These are phyloP conservation scores for Fusarium chaquense DNA, from an alignment of 2,329 filamentous ascomycete species.

Conservation along the genomic window DNA sequence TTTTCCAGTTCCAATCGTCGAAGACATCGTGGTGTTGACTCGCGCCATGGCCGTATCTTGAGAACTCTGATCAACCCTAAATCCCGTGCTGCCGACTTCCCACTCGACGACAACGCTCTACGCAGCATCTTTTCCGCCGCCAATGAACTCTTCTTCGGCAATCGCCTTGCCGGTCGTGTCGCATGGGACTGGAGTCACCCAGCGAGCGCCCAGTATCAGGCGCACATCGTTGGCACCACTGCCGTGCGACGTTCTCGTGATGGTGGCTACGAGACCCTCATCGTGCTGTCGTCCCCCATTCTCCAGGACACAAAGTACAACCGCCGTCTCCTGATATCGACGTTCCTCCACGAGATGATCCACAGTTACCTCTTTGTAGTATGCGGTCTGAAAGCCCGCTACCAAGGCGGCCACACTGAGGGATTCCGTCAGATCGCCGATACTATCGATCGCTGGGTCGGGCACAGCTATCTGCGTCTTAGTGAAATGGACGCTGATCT, in stretches of 20 bases:
- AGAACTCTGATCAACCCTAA: slow-evolving; percentile 67
- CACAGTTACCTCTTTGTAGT: slow-evolving; percentile 74
- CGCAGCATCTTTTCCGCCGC: slow-evolving; percentile 69
- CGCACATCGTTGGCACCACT: slow-evolving; percentile 72
- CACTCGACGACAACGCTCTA: slow-evolving; percentile 68
- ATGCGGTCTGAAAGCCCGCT: slow-evolving; percentile 68
- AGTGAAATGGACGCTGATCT: slow-evolving; percentile 72
- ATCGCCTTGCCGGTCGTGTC: slow-evolving; percentile 67
- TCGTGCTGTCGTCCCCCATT: slow-evolving; percentile 70
- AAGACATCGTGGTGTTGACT: slow-evolving; percentile 59
- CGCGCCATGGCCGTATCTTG: slow-evolving; percentile 68
- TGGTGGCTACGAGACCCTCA: slow-evolving; percentile 71
- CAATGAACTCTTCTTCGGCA: slow-evolving; percentile 73
- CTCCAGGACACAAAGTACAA: slow-evolving; percentile 68
- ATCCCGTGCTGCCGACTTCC: slow-evolving; percentile 59
- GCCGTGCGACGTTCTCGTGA: slow-evolving; percentile 62
- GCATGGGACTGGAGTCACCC: slow-evolving; percentile 71
- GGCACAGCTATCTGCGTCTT: slow-evolving; percentile 65
- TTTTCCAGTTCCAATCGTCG: slow-evolving; percentile 49
- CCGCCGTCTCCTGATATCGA: slow-evolving; percentile 70
- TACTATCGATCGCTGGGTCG: slow-evolving; percentile 72
- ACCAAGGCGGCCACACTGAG: slow-evolving; percentile 69
- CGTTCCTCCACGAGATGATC: slow-evolving; percentile 75
- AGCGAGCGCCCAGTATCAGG: slow-evolving; percentile 62
- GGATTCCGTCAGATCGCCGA: slow-evolving; percentile 70